A percentile compares a stretch with the other conserved stretches of the same genome.
These are phyloP conservation scores for Eucalyptus paniculata DNA, from an alignment of 345 rosid genomes.

Conservation along the genomic window DNA sequence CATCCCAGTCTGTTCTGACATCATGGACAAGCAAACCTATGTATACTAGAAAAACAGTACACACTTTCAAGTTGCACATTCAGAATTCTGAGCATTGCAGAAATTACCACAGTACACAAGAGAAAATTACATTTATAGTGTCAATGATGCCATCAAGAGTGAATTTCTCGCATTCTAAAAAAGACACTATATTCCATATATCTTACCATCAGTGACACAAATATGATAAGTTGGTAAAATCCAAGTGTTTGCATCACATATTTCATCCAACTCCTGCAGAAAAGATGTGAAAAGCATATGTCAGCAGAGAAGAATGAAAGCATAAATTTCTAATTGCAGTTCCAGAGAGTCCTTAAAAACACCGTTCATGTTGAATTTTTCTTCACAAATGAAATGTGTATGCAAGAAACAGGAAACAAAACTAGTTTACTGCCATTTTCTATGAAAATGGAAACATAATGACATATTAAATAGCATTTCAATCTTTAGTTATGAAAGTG, in stretches of 20 bases:
- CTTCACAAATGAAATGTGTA: neutral
- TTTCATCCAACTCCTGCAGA: neutral
- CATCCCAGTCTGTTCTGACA: neutral
- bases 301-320: neutral
- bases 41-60: neutral
- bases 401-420: neutral
- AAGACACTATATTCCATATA: neutral
- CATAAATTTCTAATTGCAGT: neutral
- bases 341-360: neutral
- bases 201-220: neutral
- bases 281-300: neutral
- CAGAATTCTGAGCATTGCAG: neutral
- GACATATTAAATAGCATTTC: neutral
- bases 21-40: neutral
- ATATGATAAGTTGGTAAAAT: neutral
- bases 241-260: neutral
- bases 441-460: neutral
- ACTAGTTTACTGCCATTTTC: neutral
- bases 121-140: neutral
- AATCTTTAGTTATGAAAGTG: neutral
- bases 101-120: neutral
- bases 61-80: neutral
- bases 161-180: neutral
- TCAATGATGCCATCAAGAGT: neutral
- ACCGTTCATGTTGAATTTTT: neutral